Conservation (phyloP, 176 grass and related monocot genomes). For the Pharus latifolius region DNA sequence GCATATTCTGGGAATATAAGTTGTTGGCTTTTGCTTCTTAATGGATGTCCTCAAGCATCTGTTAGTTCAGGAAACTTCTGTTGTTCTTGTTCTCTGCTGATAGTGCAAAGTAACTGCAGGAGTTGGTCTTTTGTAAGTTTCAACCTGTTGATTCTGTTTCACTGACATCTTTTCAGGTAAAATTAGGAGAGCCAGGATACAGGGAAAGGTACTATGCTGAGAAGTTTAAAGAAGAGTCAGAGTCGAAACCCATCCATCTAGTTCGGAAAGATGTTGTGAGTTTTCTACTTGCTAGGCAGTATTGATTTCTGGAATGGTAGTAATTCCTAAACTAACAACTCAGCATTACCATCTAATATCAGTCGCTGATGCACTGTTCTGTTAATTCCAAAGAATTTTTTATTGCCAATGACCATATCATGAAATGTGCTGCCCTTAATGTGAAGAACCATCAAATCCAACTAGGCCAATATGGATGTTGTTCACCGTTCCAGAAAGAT, state of each 20-base stretch:
- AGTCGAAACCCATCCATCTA: slow-evolving; percentile 52
- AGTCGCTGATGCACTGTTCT: not conserved
- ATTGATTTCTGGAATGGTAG: slow-evolving; percentile 5
- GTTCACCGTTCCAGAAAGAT: not conserved
- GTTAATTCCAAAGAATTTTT: not conserved
- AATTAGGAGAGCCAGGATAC: slow-evolving; percentile 90
- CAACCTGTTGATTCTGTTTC: slow-evolving; percentile 3
- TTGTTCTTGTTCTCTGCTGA: not conserved
- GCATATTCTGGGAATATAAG: not conserved
- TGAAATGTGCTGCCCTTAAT: not conserved
- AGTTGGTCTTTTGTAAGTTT: not conserved
- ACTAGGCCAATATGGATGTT: not conserved
- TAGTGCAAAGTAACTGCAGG: not conserved
- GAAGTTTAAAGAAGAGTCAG: slow-evolving; percentile 78
- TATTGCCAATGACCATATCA: not conserved
- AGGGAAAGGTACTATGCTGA: slow-evolving; percentile 82
- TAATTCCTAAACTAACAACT: not conserved
- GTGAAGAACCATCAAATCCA: not conserved
- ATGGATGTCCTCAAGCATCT: not conserved
- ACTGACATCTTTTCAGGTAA: slow-evolving; percentile 48
- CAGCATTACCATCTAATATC: slow-evolving; percentile 4
- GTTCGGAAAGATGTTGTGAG: slow-evolving; percentile 90
- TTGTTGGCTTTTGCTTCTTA: not conserved
- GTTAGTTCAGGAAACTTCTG: not conserved
- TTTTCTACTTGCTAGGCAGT: slow-evolving; percentile 14